Evolutionary conservation across 2,329 filamentous ascomycete genomes (phyloP), one percentile per base, ranked within the genome.

Genomic region (Beauveria varroae): DNA sequence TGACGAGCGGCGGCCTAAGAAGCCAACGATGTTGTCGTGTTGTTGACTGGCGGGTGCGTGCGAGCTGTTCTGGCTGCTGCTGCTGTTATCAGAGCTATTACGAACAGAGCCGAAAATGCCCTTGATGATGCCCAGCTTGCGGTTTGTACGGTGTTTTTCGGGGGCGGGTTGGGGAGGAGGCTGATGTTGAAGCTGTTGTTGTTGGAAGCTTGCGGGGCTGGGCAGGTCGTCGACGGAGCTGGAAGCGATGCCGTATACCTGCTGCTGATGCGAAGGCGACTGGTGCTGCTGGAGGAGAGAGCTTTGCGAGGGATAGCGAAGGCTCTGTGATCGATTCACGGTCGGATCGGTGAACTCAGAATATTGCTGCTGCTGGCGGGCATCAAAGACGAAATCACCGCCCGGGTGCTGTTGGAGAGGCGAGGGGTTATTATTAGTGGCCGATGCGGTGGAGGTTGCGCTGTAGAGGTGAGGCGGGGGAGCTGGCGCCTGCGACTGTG

Each of bases 1-100:
- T 50, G 85, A 87, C 37, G 80, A 77, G 66, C 81, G 77, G 65
- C 83, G 83, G 65, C 73, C 76, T 53, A 85, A 72, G 57, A 85
- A 72, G 56, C 78, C 78, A 53, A 72, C 65, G 63, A 75, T 76
- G 68, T 79, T 81, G 68, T 81, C 79, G 76, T 82, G 62, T 40
- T 65, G 66, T 56, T 67, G 67, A 66, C 54, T 64, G 54, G 28
- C 65, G 26, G 65, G 65, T 28, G 51, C 57, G 47, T 68, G 71
- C 64, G 65, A 57, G 70, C 63, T 70, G 69, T 54, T 67, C 65
- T 65, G 67, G 68, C 61, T 68, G 69, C 60, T 71, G 70, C 49
- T 60, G 61, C 47, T 67, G 63, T 58, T 72, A 51, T 69, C 65
- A 51, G 67, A 67, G 50, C 63, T 65, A 57, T 64, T 64, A 68